Percentiles rank a stretch among this genome's conserved stretches.
Conservation (phyloP, 1,139 yeast species). For the Geotrichum citri-aurantii region DNA sequence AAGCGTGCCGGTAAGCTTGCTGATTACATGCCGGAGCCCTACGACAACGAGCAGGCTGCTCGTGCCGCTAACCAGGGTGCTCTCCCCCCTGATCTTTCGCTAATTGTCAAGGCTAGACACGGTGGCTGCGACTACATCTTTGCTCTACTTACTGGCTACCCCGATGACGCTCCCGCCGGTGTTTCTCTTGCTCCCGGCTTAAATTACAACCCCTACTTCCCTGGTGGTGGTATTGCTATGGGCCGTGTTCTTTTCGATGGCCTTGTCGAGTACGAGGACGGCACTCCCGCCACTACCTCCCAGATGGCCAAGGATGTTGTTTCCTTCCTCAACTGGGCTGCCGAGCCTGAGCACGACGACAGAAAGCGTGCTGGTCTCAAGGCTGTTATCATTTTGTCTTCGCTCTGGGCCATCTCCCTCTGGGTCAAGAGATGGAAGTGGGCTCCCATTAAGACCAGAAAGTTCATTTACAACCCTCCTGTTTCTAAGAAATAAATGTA, state of each 20-base stretch:
- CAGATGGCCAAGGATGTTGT: slow-evolving; percentile 99
- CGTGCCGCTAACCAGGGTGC: slow-evolving; percentile 99
- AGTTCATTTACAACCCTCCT: slow-evolving; percentile 85
- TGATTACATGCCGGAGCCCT: slow-evolving; percentile 92
- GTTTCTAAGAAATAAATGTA: slow-evolving; percentile 49
- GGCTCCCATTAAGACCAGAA: slow-evolving; percentile 93
- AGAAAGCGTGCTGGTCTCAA: slow-evolving; percentile 96
- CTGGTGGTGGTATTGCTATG: slow-evolving; percentile 99
- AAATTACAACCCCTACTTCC: slow-evolving; percentile 99
- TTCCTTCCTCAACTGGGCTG: slow-evolving; percentile 94
- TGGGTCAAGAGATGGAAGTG: slow-evolving; percentile 98
- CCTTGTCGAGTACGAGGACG: slow-evolving; percentile 96
- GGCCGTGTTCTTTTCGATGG: slow-evolving; percentile 97
- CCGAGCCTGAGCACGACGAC: slow-evolving; percentile 98
- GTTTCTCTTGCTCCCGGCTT: slow-evolving; percentile 86
- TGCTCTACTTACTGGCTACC: slow-evolving; percentile 94
- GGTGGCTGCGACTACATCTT: slow-evolving; percentile 96
- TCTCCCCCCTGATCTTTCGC: slow-evolving; percentile 94
- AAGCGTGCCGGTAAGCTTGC: slow-evolving; percentile 98
- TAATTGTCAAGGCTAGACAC: slow-evolving; percentile 97
- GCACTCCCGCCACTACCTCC: slow-evolving; percentile 96
- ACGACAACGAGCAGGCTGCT: slow-evolving; percentile 97
- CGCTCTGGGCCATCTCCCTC: slow-evolving; percentile 74
- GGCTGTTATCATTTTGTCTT: slow-evolving; percentile 74
- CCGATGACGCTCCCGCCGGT: slow-evolving; percentile 98